A percentile compares a stretch with the other conserved stretches of the same genome.
phyloP scores from a whole-genome alignment of 2,329 filamentous ascomycete genomes.

The Cercospora sp. region DNA sequence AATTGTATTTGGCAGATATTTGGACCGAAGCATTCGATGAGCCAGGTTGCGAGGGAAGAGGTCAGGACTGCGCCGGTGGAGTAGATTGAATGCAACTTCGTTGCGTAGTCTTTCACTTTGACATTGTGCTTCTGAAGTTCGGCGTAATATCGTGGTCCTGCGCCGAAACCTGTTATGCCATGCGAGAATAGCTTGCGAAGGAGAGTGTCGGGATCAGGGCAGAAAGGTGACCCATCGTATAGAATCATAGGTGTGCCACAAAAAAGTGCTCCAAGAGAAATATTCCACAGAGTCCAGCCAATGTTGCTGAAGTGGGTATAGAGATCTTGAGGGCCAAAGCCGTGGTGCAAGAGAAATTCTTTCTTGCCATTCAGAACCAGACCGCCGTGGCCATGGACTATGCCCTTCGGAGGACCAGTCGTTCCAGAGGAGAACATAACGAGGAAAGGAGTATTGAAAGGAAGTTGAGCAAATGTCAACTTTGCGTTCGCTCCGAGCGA shows the following conservation, averaged over 20 bases:
- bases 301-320: constrained; percentile 63
- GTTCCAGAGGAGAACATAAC: not conserved
- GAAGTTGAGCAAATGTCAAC: not conserved
- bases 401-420: not conserved
- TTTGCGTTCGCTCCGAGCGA: not conserved
- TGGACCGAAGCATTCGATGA: not conserved
- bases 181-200: constrained; percentile 61
- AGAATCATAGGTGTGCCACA: not conserved
- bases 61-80: constrained; percentile 21
- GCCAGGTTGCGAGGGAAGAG: constrained; percentile 35
- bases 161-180: constrained; percentile 68
- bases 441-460: not conserved
- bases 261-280: constrained; percentile 56
- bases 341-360: constrained; percentile 54
- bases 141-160: constrained; percentile 71
- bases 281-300: constrained; percentile 83
- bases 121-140: constrained; percentile 61
- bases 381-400: not conserved
- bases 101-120: constrained; percentile 5
- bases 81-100: constrained; percentile 18
- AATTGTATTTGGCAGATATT: not conserved
- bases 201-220: not conserved
- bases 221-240: not conserved
- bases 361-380: not conserved
- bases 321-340: constrained; percentile 43